phyloP scores from a whole-genome alignment of 805 yeast genomes.

The Yarrowia sp. region DNA sequence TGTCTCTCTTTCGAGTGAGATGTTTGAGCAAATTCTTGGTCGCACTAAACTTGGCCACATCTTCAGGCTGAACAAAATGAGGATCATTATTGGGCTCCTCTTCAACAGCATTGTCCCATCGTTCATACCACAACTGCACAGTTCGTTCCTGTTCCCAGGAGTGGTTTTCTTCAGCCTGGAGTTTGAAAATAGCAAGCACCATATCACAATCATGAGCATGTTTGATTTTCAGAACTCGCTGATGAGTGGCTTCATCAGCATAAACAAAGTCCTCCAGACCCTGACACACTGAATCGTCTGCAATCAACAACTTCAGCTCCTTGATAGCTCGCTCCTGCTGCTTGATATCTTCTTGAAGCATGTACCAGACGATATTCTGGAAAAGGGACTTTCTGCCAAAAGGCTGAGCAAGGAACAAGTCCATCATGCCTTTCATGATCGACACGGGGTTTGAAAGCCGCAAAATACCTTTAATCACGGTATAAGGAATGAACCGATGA shows the following conservation, averaged over 20 bases:
- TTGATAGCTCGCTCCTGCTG: slow-evolving; percentile 56
- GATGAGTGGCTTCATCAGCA: slow-evolving; percentile 35
- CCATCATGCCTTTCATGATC: slow-evolving; percentile 75
- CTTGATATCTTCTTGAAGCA: slow-evolving; percentile 71
- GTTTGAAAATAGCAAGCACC: slow-evolving; percentile 17
- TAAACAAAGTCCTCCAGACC: slow-evolving; percentile 30
- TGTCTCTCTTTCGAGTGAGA: slow-evolving; percentile 69
- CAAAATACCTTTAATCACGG: slow-evolving; percentile 69
- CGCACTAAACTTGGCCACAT: slow-evolving; percentile 27
- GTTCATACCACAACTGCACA: slow-evolving; percentile 37
- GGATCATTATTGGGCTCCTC: slow-evolving; percentile 31
- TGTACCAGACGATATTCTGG: slow-evolving; percentile 70
- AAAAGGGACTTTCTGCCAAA: slow-evolving; percentile 65
- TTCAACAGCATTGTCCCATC: slow-evolving; percentile 41
- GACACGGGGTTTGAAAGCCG: slow-evolving; percentile 84
- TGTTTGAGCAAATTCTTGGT: slow-evolving; percentile 59
- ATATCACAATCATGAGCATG: slow-evolving; percentile 7
- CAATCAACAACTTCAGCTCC: slow-evolving; percentile 46
- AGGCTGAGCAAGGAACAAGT: slow-evolving; percentile 77
- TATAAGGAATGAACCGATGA: slow-evolving; percentile 78
- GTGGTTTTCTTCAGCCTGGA: slow-evolving; percentile 8
- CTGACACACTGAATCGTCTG: slow-evolving; percentile 27
- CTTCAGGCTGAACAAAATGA: slow-evolving; percentile 28
- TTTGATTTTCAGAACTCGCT: slow-evolving; percentile 31
- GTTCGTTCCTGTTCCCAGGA: slow-evolving; percentile 4